A percentile compares a stretch with the other conserved stretches of the same genome.
Evolutionary conservation across 2,329 filamentous ascomycete genomes (phyloP).

Genomic region (Calonectria multiphialidica): DNA sequence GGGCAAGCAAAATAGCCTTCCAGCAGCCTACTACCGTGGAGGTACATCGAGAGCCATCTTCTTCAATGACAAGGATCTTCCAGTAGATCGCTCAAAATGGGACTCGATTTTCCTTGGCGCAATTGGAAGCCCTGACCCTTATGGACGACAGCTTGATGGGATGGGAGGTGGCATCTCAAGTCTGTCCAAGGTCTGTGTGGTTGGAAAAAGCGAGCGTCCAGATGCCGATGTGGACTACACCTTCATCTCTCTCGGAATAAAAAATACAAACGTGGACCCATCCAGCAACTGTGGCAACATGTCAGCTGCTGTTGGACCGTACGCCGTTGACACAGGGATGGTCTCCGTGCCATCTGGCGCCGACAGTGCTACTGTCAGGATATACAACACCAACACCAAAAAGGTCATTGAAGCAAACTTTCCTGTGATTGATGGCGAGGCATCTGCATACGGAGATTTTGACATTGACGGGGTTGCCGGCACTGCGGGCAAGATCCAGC

Average conservation of each 20-base stretch:
- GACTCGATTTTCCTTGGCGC: constrained; percentile 64
- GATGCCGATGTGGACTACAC: constrained; percentile 56
- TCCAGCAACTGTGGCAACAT: constrained; percentile 79
- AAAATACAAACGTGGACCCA: constrained; percentile 68
- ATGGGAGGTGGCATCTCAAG: constrained; percentile 76
- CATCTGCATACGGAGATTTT: constrained; percentile 59
- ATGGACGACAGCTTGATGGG: constrained; percentile 77
- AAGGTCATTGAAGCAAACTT: constrained; percentile 71
- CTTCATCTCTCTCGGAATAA: constrained; percentile 73
- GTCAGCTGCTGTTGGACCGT: constrained; percentile 72
- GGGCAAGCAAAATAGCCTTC: constrained; percentile 45
- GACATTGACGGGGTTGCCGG: constrained; percentile 72
- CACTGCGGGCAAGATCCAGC: constrained; percentile 63
- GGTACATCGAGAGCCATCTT: constrained; percentile 74
- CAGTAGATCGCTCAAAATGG: constrained; percentile 11
- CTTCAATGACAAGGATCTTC: constrained; percentile 24
- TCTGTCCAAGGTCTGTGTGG: constrained; percentile 76
- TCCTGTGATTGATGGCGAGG: constrained; percentile 53
- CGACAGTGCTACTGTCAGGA: constrained; percentile 59
- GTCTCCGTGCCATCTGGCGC: constrained; percentile 50
- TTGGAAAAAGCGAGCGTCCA: constrained; percentile 58
- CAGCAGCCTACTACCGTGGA: constrained; percentile 72
- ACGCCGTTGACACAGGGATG: constrained; percentile 68
- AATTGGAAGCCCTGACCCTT: constrained; percentile 73
- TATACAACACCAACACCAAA: constrained; percentile 76